These are phyloP conservation scores for Pseudogymnoascus pannorum DNA, from an alignment of 2,329 filamentous ascomycete species.

Conservation along the genomic window DNA sequence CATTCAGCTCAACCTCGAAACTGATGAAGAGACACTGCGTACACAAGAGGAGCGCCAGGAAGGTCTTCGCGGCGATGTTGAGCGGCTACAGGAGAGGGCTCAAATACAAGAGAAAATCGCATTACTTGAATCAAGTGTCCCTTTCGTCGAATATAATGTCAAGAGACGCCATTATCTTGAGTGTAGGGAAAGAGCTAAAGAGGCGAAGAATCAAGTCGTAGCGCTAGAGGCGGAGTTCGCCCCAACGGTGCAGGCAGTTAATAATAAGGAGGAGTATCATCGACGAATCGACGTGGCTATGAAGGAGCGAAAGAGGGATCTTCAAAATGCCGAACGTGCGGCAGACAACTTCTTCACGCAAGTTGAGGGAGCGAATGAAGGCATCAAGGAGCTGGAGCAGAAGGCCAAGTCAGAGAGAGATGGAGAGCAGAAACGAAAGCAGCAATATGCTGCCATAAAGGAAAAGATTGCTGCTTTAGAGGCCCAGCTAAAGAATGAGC, in stretches of 20 bases:
- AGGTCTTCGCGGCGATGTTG: conserved; percentile 70
- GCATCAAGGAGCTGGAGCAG: conserved; percentile 27
- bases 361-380: conserved; percentile 37
- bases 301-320: conserved; percentile 43
- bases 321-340: conserved; percentile 47
- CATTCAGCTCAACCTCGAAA: conserved; percentile 49
- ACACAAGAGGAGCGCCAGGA: conserved; percentile 67
- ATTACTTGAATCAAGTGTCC: conserved; percentile 57
- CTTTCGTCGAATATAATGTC: conserved; percentile 57
- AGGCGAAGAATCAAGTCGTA: conserved; percentile 49
- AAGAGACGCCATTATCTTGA: conserved; percentile 41
- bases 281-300: conserved; percentile 49
- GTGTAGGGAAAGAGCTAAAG: conserved; percentile 48
- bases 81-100: conserved; percentile 70
- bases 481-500: conserved; percentile 52
- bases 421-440: conserved; percentile 40
- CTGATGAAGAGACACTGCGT: conserved; percentile 54
- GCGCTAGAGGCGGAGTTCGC: conserved; percentile 53
- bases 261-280: conserved; percentile 62
- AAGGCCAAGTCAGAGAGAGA: conserved; percentile 45
- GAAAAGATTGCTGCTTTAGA: conserved; percentile 56
- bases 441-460: conserved; percentile 43
- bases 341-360: conserved; percentile 36
- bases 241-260: conserved; percentile 63
- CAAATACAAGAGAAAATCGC: conserved; percentile 57